These are phyloP conservation scores for Chimonanthus praecox DNA, from an alignment of 164 flowering plant genomes.

Conservation along the genomic window DNA sequence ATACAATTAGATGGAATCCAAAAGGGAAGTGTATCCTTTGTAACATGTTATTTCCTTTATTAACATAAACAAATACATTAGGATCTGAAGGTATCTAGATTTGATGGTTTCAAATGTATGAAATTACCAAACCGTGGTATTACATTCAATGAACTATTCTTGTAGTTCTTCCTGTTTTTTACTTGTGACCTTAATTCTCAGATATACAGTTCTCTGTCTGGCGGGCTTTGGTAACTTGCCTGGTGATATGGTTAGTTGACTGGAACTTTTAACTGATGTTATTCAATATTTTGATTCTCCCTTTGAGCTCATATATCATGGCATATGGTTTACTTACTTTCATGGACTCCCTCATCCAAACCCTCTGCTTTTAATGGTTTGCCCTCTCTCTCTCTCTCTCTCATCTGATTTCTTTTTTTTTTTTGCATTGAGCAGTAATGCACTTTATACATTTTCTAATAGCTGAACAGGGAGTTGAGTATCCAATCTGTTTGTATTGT, in stretches of 20 bases:
- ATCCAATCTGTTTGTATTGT: too few species aligned
- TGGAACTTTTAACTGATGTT: neutral
- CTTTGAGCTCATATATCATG: neutral
- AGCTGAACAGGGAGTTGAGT: neutral
- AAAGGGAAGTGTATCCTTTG: conserved; percentile 93
- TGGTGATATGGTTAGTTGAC: conserved; percentile 84
- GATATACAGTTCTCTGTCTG: conserved; percentile 69
- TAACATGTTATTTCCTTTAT: conserved; percentile 1
- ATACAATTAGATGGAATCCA: conserved; percentile 95
- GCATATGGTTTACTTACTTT: neutral
- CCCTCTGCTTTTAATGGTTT: neutral
- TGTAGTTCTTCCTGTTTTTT: neutral
- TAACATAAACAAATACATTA: neutral
- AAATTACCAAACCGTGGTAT: neutral
- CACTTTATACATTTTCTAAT: too few species aligned
- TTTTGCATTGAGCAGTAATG: neutral
- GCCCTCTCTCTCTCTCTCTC: neutral
- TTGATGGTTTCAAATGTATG: too few species aligned
- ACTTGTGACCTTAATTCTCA: conserved; percentile 45
- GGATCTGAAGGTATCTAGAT: too few species aligned
- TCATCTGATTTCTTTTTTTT: neutral
- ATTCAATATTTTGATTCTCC: neutral
- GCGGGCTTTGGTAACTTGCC: conserved; percentile 99
- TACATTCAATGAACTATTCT: neutral
- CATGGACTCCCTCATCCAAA: neutral